phyloP scores from a whole-genome alignment of 2,329 filamentous ascomycete genomes.

The Trichophyton equinum region DNA sequence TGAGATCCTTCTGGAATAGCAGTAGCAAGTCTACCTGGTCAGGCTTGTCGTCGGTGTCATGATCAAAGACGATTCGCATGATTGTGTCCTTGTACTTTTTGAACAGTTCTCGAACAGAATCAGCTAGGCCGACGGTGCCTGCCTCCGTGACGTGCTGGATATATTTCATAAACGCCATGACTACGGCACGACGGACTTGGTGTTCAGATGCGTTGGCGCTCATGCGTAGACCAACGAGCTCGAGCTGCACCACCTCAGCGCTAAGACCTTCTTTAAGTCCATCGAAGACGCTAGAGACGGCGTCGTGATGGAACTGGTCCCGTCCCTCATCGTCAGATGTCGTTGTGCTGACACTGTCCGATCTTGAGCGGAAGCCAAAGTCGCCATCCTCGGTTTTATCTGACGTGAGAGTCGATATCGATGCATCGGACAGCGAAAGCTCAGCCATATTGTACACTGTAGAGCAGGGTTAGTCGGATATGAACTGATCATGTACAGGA shows the following conservation, averaged over 20 bases:
- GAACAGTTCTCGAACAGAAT: constrained; percentile 53
- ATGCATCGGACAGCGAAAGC: constrained; percentile 36
- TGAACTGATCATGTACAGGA: not conserved
- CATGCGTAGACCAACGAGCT: constrained; percentile 87
- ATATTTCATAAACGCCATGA: constrained; percentile 70
- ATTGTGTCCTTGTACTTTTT: constrained; percentile 51
- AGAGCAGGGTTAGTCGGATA: constrained; percentile 9
- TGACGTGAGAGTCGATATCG: constrained; percentile 53
- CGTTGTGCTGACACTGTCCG: constrained; percentile 61
- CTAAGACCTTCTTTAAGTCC: constrained; percentile 60
- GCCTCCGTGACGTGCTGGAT: constrained; percentile 56
- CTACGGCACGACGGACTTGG: constrained; percentile 76
- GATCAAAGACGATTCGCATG: constrained; percentile 47
- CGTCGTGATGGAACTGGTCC: constrained; percentile 71
- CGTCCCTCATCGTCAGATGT: constrained; percentile 50
- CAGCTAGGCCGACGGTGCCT: constrained; percentile 46
- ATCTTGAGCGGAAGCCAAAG: constrained; percentile 41
- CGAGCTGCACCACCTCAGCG: constrained; percentile 78
- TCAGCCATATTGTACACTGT: constrained; percentile 41
- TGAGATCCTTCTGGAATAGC: constrained; percentile 67
- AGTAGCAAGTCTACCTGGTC: constrained; percentile 81
- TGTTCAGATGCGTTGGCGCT: constrained; percentile 80
- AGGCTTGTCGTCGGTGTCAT: constrained; percentile 37
- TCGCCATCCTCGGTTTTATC: constrained; percentile 33
- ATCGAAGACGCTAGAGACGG: constrained; percentile 74